A percentile compares a stretch with the other conserved stretches of the same genome.
Conservation (phyloP, 202 grass and related monocot species). For the Digitaria exilis region DNA sequence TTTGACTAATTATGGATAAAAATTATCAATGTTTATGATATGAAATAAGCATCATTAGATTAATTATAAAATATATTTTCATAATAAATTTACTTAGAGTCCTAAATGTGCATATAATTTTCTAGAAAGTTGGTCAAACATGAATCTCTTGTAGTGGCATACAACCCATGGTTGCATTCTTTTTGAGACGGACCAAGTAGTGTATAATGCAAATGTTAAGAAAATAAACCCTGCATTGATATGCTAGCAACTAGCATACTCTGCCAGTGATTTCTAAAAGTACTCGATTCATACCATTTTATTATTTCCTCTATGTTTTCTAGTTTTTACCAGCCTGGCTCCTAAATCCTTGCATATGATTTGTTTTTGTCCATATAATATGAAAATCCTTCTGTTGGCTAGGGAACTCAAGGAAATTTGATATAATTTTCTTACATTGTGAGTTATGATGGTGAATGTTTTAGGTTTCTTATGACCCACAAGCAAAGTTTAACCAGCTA, state of each 20-base stretch:
- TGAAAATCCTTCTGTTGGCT: background rate
- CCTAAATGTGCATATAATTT: too few relatives aligned
- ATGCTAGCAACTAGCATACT: background rate
- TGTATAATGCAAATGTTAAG: background rate
- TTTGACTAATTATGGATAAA: too few relatives aligned
- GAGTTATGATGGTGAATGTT: constrained; percentile 1
- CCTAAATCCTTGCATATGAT: background rate
- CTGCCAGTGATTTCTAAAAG: background rate
- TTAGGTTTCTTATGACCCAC: constrained; percentile 73
- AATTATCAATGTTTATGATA: too few relatives aligned
- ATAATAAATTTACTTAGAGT: too few relatives aligned
- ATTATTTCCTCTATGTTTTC: background rate
- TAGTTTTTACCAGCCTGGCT: background rate
- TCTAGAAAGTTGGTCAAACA: too few relatives aligned
- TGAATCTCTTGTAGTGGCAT: too few relatives aligned
- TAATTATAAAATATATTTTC: too few relatives aligned
- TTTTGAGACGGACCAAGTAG: too few relatives aligned
- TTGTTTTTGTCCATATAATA: background rate
- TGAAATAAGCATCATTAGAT: too few relatives aligned
- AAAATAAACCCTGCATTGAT: background rate
- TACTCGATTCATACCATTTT: background rate
- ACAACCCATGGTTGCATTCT: too few relatives aligned
- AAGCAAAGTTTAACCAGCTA: constrained; percentile 72
- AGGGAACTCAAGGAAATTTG: background rate
- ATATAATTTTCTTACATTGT: background rate